Evolutionary conservation across 1,284 basidiomycete species (phyloP), one percentile per base, ranked within the genome.

Genomic region (Ceratobasidium sp.): DNA sequence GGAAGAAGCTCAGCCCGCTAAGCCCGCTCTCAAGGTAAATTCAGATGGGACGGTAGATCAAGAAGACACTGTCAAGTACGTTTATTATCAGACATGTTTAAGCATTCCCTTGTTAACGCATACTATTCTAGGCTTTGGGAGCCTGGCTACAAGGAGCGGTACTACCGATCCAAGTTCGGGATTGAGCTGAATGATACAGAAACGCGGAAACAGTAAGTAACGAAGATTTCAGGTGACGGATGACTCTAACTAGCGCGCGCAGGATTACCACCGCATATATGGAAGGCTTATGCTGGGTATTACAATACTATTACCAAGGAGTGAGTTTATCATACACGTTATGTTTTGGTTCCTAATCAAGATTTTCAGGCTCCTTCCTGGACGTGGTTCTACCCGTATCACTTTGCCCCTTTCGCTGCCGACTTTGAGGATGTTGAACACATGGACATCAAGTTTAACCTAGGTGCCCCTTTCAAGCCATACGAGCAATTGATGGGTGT

Each of bases 321-420:
- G 96, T 95, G 83, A 78, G 91, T 88, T 46, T 56, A 78, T 74
- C 65, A 67, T 28, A 6, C 56, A 66, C 15, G 66, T 79, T 62
- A 26, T 38, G 10, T 52, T 10, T 26, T 23, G 13, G 13, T 62
- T 13, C 12, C 56, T 79, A 44, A 46, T 42, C 61, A 77, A 44
- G 73, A 77, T 20, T 12, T 28, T 23, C 78, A 95, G 94, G 91
- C 94, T n/a, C 96, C 97, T 3, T 97, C 96, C 0, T 99, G 98
- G 98, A 92, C 96, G 82, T 99, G 98, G 98, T 99, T 94, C 86
- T 99, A 99, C 84, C 98, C 98, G 0, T 98, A 95, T 83, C 97
- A 99, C 85, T 99, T 97, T 84, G 96, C 98, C 4, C 98, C 98
- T 0, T 99, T 99, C 84, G 98, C 98, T 6, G 93, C 94, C 78